Evolutionary conservation across 2,329 filamentous ascomycete species (phyloP), one percentile per base, ranked within the genome.

Genomic region (Pyricularia sp.): DNA sequence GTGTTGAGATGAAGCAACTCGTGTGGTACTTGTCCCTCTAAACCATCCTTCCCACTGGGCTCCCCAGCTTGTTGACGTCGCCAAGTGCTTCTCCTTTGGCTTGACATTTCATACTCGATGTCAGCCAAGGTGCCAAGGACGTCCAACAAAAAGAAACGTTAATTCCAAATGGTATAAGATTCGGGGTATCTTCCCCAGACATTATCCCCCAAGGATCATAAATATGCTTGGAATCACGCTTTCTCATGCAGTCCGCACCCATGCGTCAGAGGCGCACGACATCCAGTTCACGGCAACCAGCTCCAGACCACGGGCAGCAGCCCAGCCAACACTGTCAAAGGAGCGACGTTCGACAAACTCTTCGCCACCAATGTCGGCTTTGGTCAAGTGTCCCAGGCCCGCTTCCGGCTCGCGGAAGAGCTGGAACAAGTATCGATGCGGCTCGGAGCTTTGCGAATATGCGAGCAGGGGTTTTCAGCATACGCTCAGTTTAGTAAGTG

Each of bases 391-490:
- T 2, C 73, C 69, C 6, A 64, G 66, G 20, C 66, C 66, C 11
- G 58, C 66, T n/a, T 33, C 10, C 0, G 81, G 80, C 71, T 83
- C 80, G 4, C 79, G 75, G 72, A 79, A 83, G 14, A 83, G 74
- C 1, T 83, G 75, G 70, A 83, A 82, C 4, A 83, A 71, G 70
- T 84, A 83, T 10, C 81, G 76, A 67, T 83, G 81, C n/a, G 82
- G 82, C 70, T 80, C 79, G 1, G 81, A 83, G n/a, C 81, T 36
- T 30, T 36, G 58, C 23, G 58, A 61, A 61, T 5, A 26, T 3
- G 58, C 10, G 4, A 28, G 12, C 31, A 33, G n/a, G 4, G 10
- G n/a, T 1, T 14, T 23, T 61, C 4, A 61, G 58, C 58, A 17
- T 10, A 28, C 12, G 58, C 23, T 17, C 25, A 6, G 23, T 28